Evolutionary conservation across 1,139 yeast genomes (phyloP).

Genomic region (Suhomyces bolitotheri): DNA sequence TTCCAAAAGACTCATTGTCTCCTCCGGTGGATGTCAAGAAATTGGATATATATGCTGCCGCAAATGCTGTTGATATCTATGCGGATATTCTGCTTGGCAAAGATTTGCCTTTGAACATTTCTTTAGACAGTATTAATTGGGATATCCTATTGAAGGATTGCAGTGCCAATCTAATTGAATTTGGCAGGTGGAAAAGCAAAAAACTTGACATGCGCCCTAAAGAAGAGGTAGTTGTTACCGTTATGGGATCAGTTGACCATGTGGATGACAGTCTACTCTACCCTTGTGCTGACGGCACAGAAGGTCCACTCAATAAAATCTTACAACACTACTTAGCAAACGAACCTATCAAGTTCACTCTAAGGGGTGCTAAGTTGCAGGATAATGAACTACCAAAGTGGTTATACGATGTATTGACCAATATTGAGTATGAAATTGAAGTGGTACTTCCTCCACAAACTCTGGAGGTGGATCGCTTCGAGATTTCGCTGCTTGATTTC

Average conservation of each 20-base stretch:
- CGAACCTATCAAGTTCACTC: slow-evolving; percentile 20
- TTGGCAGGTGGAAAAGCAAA: slow-evolving; percentile 29
- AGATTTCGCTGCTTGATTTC: slow-evolving; percentile 11
- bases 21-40: slow-evolving; percentile 18
- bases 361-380: slow-evolving; percentile 23
- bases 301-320: slow-evolving; percentile 27
- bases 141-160: slow-evolving; percentile 30
- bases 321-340: slow-evolving; percentile 24
- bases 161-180: slow-evolving; percentile 17
- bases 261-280: slow-evolving; percentile 22
- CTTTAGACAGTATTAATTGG: slow-evolving; percentile 28
- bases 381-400: slow-evolving; percentile 25
- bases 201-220: slow-evolving; percentile 21
- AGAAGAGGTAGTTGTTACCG: slow-evolving; percentile 15
- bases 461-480: slow-evolving; percentile 1
- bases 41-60: slow-evolving; percentile 10
- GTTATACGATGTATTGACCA: slow-evolving; percentile 24
- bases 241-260: slow-evolving; percentile 20
- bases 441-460: slow-evolving; percentile 12
- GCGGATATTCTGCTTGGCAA: slow-evolving; percentile 15
- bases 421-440: slow-evolving; percentile 15
- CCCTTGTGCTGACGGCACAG: slow-evolving; percentile 20
- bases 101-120: slow-evolving; percentile 22
- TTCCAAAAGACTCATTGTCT: slow-evolving; percentile 18
- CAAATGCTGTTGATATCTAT: slow-evolving; percentile 9